phyloP scores from a whole-genome alignment of 2,329 filamentous ascomycete genomes.

The Orbilia javanica region DNA sequence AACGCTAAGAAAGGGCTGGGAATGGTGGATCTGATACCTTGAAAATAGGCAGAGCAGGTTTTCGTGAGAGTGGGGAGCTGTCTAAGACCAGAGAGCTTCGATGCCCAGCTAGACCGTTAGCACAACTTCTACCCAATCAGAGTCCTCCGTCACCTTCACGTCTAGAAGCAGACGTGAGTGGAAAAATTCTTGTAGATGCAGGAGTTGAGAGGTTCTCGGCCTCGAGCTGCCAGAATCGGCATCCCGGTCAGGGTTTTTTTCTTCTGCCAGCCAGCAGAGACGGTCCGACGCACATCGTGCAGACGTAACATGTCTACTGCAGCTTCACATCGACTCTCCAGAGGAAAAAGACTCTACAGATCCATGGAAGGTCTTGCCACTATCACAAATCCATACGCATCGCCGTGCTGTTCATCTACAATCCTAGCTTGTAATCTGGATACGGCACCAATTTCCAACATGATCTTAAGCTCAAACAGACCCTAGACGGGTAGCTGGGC shows the following conservation, averaged over 20 bases:
- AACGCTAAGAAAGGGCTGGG: conserved; percentile 39
- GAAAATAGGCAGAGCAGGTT: conserved; percentile 16
- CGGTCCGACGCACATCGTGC: conserved; percentile 42
- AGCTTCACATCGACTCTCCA: conserved; percentile 16
- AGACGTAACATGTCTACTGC: conserved; percentile 30
- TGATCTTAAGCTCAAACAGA: conserved; percentile 42
- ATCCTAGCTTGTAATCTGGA: conserved; percentile 6
- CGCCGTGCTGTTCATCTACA: conserved; percentile 20
- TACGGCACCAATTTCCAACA: conserved; percentile 14
- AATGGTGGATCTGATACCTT: conserved; percentile 25
- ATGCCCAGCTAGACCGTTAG: conserved; percentile 11
- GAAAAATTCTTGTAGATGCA: conserved; percentile 48
- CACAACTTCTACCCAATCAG: conserved; percentile 35
- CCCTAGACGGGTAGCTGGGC: conserved; percentile 25
- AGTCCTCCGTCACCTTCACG: conserved; percentile 25
- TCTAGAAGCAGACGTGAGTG: conserved; percentile 44
- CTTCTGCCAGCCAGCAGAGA: conserved; percentile 26
- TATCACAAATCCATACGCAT: conserved; percentile 28
- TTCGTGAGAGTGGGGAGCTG: conserved; percentile 48
- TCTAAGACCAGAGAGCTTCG: conserved; percentile 36
- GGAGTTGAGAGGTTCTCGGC: conserved; percentile 58
- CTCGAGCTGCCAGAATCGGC: conserved; percentile 55
- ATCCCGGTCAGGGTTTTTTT: conserved; percentile 30
- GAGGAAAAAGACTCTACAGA: conserved; percentile 19
- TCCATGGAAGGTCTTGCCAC: conserved; percentile 30